Evolutionary conservation across 495 filamentous ascomycete species (phyloP).

Genomic region (Daldinia caldariorum): DNA sequence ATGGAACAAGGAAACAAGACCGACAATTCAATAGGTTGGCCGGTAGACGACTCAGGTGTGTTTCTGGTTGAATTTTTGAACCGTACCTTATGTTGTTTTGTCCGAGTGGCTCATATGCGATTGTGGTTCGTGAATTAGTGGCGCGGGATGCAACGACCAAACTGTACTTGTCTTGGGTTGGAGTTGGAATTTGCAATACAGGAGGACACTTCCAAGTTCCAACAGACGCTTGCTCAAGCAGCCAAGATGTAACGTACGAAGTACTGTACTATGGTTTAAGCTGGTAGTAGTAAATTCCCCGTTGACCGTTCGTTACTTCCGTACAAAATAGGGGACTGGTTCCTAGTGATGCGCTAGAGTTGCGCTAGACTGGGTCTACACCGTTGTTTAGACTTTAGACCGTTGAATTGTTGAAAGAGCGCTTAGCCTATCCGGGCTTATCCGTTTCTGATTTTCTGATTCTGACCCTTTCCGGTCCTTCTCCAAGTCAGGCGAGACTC

Average conservation of each 20-base stretch:
- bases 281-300: not conserved
- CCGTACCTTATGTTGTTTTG: constrained; percentile 13
- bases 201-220: constrained; percentile 14
- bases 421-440: constrained; percentile 30
- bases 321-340: constrained; percentile 28
- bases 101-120: not conserved
- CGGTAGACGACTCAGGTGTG: constrained; percentile 16
- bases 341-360: not conserved
- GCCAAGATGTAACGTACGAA: not conserved
- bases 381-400: constrained; percentile 1
- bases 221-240: not conserved
- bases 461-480: not conserved
- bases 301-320: constrained; percentile 7
- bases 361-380: constrained; percentile 13
- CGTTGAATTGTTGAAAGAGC: not conserved
- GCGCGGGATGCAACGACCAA: constrained; percentile 1
- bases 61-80: constrained; percentile 16
- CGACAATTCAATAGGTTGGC: constrained; percentile 20
- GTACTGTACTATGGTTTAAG: too few relatives aligned
- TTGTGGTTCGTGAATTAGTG: constrained; percentile 8
- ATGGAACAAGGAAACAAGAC: constrained; percentile 25
- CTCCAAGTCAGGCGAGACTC: constrained; percentile 16
- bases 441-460: too few relatives aligned
- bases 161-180: not conserved
- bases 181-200: constrained; percentile 12